Conservation (phyloP, 192 early-diverging fungal species). For the Gonapodya sp. region DNA sequence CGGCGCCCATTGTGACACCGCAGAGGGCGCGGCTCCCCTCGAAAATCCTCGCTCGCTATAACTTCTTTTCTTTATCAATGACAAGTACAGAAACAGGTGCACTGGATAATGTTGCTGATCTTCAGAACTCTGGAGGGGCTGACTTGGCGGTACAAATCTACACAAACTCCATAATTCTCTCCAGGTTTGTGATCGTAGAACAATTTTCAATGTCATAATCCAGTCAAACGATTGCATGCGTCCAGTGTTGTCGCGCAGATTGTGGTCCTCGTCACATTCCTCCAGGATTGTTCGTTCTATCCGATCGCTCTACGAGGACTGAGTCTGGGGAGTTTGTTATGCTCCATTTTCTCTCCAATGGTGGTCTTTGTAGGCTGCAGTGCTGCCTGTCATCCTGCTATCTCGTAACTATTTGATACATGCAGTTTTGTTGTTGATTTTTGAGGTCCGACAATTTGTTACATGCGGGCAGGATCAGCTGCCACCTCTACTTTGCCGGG, state of each 20-base stretch:
- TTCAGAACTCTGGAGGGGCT: not conserved
- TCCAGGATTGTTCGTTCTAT: not conserved
- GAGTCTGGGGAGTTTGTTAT: not conserved
- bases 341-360: not conserved
- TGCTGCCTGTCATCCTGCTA: not conserved
- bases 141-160: not conserved
- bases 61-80: too few relatives aligned
- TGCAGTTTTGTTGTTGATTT: not conserved
- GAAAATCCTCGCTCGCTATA: too few relatives aligned
- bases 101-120: not conserved
- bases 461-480: not conserved
- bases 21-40: too few relatives aligned
- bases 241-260: conserved; percentile 1
- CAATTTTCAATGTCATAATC: too few relatives aligned
- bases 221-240: too few relatives aligned
- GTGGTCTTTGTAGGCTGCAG: not conserved
- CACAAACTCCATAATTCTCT: not conserved
- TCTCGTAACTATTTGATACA: not conserved
- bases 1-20: too few relatives aligned
- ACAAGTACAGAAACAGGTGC: not conserved
- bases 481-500: not conserved
- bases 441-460: too few relatives aligned
- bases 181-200: not conserved
- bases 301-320: not conserved
- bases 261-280: not conserved